Base-by-base conservation (phyloP, 2,329 filamentous ascomycete species). In the Lecanicillium sp. region DNA sequence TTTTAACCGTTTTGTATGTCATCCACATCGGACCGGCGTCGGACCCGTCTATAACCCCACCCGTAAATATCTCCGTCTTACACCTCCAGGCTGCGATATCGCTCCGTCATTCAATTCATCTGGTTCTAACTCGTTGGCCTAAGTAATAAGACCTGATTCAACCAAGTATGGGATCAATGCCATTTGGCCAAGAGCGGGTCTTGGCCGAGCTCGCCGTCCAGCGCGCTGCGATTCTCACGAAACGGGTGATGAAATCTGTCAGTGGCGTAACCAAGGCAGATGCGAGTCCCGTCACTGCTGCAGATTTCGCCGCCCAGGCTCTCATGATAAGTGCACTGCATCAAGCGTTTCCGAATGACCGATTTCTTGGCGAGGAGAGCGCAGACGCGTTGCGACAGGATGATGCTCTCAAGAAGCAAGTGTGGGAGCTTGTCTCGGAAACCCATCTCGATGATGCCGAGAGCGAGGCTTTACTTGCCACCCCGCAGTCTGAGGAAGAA, bases 271-370 rank as follows among this genome's bases (percentile, higher is more conserved):
- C 65, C 44, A 75, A 76, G 49, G 59, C 58, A 44, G 72, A 76
- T 49, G 55, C 59, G 41, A 67, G 63, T 1, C 72, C 72, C 7
- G 72, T 76, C 30, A 75, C 72, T 2, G 66, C 74, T 28, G 71
- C 70, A 35, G 72, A 75, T 46, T 75, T 75, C 48, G 71, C 68
- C 27, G 65, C 67, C 3, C 72, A 77, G 49, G 70, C 71, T 9
- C 55, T 75, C 11, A 63, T 76, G 41, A 73, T 75, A 40, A 59
- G 57, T 32, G 65, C 68, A 11, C 55, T 75, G 29, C 70, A 70
- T 47, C 52, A 59, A 29, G 58, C 55, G 29, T 75, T 70, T 46
- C 69, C 71, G 0, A 40, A 57, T 3, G 73, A 75, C 46, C 48
- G 51, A 5, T 72, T 75, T 43, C 56, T 76, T 17, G 72, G 70